These are phyloP conservation scores for Geotrichum macrosporum DNA, from an alignment of 1,139 yeast genomes.

Conservation along the genomic window DNA sequence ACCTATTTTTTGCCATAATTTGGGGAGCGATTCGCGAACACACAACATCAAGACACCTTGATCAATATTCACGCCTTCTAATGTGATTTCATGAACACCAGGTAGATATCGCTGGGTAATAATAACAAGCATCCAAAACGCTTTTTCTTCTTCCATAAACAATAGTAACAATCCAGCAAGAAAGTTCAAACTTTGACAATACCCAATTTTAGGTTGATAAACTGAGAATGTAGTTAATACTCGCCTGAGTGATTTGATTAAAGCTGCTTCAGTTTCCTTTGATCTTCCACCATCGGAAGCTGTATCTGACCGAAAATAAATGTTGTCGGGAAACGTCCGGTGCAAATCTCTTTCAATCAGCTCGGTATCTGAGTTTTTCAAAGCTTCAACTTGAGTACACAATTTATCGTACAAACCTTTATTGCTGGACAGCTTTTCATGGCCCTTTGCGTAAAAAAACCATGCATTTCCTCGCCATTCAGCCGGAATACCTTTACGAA, in stretches of 20 bases:
- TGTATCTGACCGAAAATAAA: conserved; percentile 55
- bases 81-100: conserved; percentile 81
- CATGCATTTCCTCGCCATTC: conserved; percentile 97
- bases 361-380: conserved; percentile 64
- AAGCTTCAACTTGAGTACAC: conserved; percentile 49
- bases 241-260: conserved; percentile 69
- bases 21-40: conserved; percentile 76
- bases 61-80: conserved; percentile 92
- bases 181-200: conserved; percentile 91
- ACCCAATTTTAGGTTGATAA: conserved; percentile 86
- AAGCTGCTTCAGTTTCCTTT: conserved; percentile 48
- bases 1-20: conserved; percentile 61
- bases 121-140: conserved; percentile 94
- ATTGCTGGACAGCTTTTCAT: conserved; percentile 64
- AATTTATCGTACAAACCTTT: conserved; percentile 69
- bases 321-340: conserved; percentile 91
- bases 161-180: conserved; percentile 78
- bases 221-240: conserved; percentile 81
- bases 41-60: conserved; percentile 93
- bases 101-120: conserved; percentile 82
- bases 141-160: conserved; percentile 81
- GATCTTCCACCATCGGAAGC: conserved; percentile 5
- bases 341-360: conserved; percentile 89
- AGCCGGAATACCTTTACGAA: conserved; percentile 92
- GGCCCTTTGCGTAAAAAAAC: conserved; percentile 93